phyloP scores from a whole-genome alignment of 1,284 basidiomycete genomes.

The Vanrija sp. region DNA sequence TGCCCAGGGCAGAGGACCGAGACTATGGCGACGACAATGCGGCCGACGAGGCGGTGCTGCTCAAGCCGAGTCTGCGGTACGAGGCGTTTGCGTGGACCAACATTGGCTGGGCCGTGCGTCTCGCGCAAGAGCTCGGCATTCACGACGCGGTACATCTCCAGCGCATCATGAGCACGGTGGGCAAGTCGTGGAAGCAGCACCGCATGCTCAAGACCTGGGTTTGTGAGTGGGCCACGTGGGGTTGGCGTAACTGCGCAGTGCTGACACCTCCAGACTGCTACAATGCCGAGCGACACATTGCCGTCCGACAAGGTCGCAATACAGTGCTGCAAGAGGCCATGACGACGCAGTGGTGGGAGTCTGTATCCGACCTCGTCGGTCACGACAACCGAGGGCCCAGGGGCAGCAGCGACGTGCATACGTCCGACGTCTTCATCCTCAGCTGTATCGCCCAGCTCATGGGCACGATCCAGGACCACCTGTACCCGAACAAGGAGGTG shows the following conservation, averaged over 20 bases:
- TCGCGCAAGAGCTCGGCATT: constrained; percentile 15
- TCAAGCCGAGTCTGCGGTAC: constrained; percentile 9
- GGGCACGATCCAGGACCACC: constrained; percentile 12
- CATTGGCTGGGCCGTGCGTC: constrained; percentile 11
- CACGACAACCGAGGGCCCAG: background rate
- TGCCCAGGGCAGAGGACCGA: background rate
- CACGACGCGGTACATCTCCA: constrained; percentile 9
- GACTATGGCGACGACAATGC: background rate
- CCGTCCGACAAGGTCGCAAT: constrained; percentile 13
- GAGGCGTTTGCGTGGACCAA: constrained; percentile 12
- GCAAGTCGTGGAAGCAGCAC: constrained; percentile 4
- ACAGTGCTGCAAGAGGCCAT: constrained; percentile 12
- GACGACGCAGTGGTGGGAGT: constrained; percentile 18
- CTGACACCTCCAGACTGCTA: constrained; percentile 7
- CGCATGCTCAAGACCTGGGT: constrained; percentile 15
- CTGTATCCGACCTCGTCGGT: constrained; percentile 2
- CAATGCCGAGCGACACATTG: constrained; percentile 12
- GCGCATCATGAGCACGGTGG: background rate
- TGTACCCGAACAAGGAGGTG: constrained; percentile 12
- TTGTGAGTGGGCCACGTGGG: background rate
- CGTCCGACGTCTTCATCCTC: constrained; percentile 8
- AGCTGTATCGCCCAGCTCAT: constrained; percentile 4
- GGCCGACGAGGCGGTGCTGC: constrained; percentile 4
- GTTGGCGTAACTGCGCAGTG: background rate
- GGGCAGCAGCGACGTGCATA: background rate